These are phyloP conservation scores for Carpinus fangiana DNA, from an alignment of 306 rosid species.

Conservation along the genomic window DNA sequence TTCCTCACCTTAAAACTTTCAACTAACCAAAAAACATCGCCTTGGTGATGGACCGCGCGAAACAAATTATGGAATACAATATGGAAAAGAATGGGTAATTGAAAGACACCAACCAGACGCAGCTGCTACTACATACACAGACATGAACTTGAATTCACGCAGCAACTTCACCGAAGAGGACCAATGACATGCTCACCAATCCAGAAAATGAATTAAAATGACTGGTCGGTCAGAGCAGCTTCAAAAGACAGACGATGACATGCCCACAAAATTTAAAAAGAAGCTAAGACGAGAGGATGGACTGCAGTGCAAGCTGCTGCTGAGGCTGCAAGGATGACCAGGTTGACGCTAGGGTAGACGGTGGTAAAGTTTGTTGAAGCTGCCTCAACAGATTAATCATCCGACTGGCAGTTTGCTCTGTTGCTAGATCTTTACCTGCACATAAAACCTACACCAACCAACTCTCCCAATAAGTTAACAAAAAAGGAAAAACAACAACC, in stretches of 20 bases:
- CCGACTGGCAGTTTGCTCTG: constrained; percentile 83
- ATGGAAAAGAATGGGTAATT: constrained; percentile 36
- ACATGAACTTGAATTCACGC: constrained; percentile 25
- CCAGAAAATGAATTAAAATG: background rate
- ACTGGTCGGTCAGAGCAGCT: constrained; percentile 1
- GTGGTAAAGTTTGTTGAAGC: constrained; percentile 93
- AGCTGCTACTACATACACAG: constrained; percentile 32
- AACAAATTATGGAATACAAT: constrained; percentile 27
- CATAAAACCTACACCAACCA: constrained; percentile 60
- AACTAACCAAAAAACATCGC: constrained; percentile 26
- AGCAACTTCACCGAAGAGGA: constrained; percentile 33
- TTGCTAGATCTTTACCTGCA: constrained; percentile 92
- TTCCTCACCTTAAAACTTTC: constrained; percentile 12
- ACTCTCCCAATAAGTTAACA: background rate
- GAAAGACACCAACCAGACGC: constrained; percentile 31
- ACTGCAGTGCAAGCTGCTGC: constrained; percentile 90
- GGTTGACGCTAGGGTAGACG: constrained; percentile 79
- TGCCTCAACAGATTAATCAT: constrained; percentile 83
- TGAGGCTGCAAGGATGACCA: constrained; percentile 98
- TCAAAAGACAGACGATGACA: constrained; percentile 10
- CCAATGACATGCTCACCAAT: constrained; percentile 32
- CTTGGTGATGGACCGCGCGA: constrained; percentile 23
- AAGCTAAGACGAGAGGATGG: constrained; percentile 61
- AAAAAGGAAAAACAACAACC: background rate
- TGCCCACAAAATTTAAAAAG: constrained; percentile 21